Evolutionary conservation across 2,329 filamentous ascomycete genomes (phyloP).

Genomic region (Apiospora hydei): DNA sequence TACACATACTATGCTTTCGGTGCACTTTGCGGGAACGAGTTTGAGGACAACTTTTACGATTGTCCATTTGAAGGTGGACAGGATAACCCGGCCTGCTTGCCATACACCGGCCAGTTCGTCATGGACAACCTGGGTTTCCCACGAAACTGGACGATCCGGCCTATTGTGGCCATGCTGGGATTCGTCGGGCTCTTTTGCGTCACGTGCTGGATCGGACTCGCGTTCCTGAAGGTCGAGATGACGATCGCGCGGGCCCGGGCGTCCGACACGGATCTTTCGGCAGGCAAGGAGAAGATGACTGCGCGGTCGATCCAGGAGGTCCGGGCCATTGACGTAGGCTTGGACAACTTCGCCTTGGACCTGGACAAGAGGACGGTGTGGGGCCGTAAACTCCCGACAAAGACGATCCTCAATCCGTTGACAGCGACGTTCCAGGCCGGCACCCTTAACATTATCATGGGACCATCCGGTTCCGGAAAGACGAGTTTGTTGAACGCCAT

Average conservation of each 20-base stretch:
- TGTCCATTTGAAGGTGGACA: constrained; percentile 71
- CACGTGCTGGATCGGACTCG: constrained; percentile 66
- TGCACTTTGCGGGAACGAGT: constrained; percentile 76
- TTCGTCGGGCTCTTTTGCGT: constrained; percentile 71
- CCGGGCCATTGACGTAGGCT: constrained; percentile 68
- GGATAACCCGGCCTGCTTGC: constrained; percentile 68
- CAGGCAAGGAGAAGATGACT: constrained; percentile 74
- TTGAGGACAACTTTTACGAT: constrained; percentile 74
- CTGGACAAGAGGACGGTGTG: constrained; percentile 66
- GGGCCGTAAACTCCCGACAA: constrained; percentile 59
- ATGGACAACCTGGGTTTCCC: constrained; percentile 75
- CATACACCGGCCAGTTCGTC: constrained; percentile 74
- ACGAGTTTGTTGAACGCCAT: constrained; percentile 78
- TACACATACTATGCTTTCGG: constrained; percentile 76
- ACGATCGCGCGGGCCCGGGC: constrained; percentile 69
- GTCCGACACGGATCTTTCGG: constrained; percentile 67
- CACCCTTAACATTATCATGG: constrained; percentile 79
- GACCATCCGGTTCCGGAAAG: constrained; percentile 79
- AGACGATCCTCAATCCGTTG: constrained; percentile 71
- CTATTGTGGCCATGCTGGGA: constrained; percentile 67
- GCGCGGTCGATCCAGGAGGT: constrained; percentile 59
- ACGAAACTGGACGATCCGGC: constrained; percentile 69
- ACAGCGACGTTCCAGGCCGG: constrained; percentile 73
- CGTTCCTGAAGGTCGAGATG: constrained; percentile 72
- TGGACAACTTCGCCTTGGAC: constrained; percentile 69